Evolutionary conservation across 805 yeast species (phyloP), one percentile per base, ranked within the genome.

Genomic region (Barnettozyma botsteinii): DNA sequence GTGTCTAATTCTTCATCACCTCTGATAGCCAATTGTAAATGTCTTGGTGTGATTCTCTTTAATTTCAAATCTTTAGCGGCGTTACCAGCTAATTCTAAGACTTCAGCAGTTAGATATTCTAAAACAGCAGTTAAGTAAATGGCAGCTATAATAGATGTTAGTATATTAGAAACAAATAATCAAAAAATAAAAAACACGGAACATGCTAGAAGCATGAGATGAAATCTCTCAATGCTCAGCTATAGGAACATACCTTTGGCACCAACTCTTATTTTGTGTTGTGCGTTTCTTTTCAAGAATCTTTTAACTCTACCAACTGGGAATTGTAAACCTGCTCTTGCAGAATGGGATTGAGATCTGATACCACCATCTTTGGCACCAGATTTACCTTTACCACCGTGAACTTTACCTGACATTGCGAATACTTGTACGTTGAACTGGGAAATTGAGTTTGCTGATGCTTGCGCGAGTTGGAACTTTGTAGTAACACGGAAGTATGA

Each of bases 251-350:
- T 47, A 62, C 73, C 66, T 67, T 82, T 66, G 63, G 84, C 77
- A 43, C 96, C 96, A 35, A 87, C 94, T 64, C 96, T 69, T 49
- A 77, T 75, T 58, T 74, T 77, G 66, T 85, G 86, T 61, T 86
- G 93, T 17, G 96, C 95, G 50, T 83, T 85, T 64, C 75, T 81
- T 72, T 89, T 91, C 65, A 93, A 73, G 63, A 88, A 91, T 72
- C 98, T 80, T 77, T 93, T 91, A 55, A 93, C 88, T 81, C 99
- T 87, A 45, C 99, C 99, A 28, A 94, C 98, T 37, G 99, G 99
- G 70, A 93, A 93, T 63, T 84, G 93, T 62, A 88, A 70, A 20
- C 96, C 96, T 21, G 96, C 96, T 64, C 94, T 81, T 9, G 95
- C 95, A 6, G 95, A 85, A 54, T 89, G 95, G 12, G 96, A 85